These are phyloP conservation scores for Cyclotella baltica DNA, from an alignment of 108 stramenopile species.

Conservation along the genomic window DNA sequence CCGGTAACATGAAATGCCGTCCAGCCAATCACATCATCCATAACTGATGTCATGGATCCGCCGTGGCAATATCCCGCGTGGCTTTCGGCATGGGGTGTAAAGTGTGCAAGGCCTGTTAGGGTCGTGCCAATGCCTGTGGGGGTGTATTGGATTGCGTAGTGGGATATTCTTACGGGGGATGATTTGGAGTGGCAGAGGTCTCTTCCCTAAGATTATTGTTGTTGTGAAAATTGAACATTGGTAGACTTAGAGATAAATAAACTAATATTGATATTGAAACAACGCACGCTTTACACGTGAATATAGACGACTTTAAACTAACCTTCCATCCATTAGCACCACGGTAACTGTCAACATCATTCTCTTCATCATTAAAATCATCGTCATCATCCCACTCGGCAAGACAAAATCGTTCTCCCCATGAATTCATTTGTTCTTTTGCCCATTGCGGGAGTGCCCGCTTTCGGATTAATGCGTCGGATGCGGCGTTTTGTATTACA, in stretches of 20 bases:
- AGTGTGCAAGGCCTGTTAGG: conserved; percentile 78
- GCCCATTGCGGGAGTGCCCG: conserved; percentile 40
- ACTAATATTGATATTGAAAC: neutral
- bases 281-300: neutral
- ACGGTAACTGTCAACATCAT: conserved; percentile 47
- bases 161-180: conserved; percentile 70
- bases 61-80: conserved; percentile 88
- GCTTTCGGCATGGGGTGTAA: conserved; percentile 75
- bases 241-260: neutral
- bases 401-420: conserved; percentile 62
- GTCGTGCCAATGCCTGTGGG: conserved; percentile 68
- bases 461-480: neutral
- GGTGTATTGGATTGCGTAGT: conserved; percentile 55
- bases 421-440: conserved; percentile 34
- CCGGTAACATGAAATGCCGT: conserved; percentile 79
- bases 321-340: conserved; percentile 74
- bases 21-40: conserved; percentile 91
- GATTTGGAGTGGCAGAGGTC: conserved; percentile 73
- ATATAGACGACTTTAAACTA: neutral
- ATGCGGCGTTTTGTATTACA: too few relatives aligned
- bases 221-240: neutral
- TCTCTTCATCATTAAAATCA: conserved; percentile 7
- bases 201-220: conserved; percentile 21
- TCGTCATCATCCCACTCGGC: conserved; percentile 66
- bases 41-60: conserved; percentile 75